Conservation (phyloP, 495 filamentous ascomycete species). For the Neurospora sp. region DNA sequence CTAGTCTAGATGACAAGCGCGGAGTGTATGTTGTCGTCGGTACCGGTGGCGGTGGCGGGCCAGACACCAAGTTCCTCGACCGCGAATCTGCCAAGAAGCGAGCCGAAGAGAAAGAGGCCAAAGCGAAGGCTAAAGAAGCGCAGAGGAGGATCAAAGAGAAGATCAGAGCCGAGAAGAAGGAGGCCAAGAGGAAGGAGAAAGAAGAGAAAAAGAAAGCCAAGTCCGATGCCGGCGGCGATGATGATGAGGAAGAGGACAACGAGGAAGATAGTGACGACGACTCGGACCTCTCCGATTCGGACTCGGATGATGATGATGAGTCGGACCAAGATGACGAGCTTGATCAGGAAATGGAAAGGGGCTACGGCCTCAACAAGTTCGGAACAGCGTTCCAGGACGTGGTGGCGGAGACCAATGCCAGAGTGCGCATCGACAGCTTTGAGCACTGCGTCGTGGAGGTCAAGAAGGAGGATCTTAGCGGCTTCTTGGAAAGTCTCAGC, state of each 20-base stretch:
- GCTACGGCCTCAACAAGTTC: constrained; percentile 74
- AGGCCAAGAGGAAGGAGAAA: constrained; percentile 37
- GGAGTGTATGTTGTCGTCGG: constrained; percentile 88
- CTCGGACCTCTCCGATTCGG: constrained; percentile 16
- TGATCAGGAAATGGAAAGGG: constrained; percentile 42
- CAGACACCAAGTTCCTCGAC: constrained; percentile 48
- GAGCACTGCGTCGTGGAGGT: constrained; percentile 97
- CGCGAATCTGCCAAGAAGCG: constrained; percentile 53
- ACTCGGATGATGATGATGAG: constrained; percentile 44
- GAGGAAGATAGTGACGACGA: constrained; percentile 16
- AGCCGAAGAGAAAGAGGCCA: constrained; percentile 47
- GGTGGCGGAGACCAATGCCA: constrained; percentile 77
- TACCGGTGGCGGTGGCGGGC: constrained; percentile 68
- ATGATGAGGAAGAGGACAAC: constrained; percentile 35
- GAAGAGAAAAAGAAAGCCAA: constrained; percentile 49
- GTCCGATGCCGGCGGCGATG: constrained; percentile 46
- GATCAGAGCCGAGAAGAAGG: constrained; percentile 52
- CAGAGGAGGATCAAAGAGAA: constrained; percentile 49
- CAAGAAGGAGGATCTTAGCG: constrained; percentile 83
- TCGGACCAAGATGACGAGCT: constrained; percentile 56
- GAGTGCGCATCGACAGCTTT: constrained; percentile 90
- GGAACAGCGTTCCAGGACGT: constrained; percentile 95
- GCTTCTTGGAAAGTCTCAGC: constrained; percentile 85
- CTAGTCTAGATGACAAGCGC: constrained; percentile 75
- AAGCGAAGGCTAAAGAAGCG: constrained; percentile 48